Conservation (phyloP, 1,284 basidiomycete genomes). For the Golubevia sp. region DNA sequence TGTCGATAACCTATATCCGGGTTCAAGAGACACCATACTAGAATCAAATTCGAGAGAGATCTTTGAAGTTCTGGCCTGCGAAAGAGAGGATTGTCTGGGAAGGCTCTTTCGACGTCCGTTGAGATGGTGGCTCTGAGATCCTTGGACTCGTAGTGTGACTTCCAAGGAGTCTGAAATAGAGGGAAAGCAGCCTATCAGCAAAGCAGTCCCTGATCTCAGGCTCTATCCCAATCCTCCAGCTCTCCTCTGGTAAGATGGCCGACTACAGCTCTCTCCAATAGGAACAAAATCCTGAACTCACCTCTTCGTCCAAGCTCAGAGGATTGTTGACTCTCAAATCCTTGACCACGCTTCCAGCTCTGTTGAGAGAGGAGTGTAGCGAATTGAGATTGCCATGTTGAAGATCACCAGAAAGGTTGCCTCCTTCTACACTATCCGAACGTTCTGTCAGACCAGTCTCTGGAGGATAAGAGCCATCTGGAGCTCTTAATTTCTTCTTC, state of each 20-base stretch:
- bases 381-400: no score
- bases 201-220: no score
- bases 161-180: constrained; percentile 33
- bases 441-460: constrained; percentile 24
- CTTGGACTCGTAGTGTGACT: constrained; percentile 29
- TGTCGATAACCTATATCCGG: constrained; percentile 49
- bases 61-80: no score
- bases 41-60: constrained; percentile 15
- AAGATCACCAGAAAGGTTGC: no score
- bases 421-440: not conserved
- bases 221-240: no score
- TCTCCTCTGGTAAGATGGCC: no score
- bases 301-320: constrained; percentile 42
- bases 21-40: constrained; percentile 39
- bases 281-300: not conserved
- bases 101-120: constrained; percentile 41
- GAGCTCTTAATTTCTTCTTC: constrained; percentile 24
- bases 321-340: constrained; percentile 47
- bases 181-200: no score
- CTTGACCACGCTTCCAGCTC: no score
- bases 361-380: no score
- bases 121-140: constrained; percentile 30
- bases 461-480: constrained; percentile 34
- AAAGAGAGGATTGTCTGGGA: constrained; percentile 37
- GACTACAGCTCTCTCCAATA: no score